Evolutionary conservation across 345 rosid species (phyloP).

Genomic region (Eucalyptus victrix): DNA sequence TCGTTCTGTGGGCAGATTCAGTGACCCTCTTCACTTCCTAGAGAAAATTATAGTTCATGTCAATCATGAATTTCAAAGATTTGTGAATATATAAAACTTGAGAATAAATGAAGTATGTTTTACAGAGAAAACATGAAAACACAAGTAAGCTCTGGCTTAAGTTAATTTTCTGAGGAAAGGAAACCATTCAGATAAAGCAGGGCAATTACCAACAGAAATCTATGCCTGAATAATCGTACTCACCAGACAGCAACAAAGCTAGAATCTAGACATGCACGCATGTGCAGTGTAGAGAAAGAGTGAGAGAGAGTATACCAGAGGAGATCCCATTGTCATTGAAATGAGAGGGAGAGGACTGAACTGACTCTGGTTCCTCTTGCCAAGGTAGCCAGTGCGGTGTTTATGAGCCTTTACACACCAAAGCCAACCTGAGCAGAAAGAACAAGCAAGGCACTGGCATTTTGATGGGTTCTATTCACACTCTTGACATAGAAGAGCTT

Average conservation of each 20-base stretch:
- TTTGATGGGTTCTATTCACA: conserved; percentile 44
- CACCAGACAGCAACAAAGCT: background rate
- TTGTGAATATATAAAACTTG: no score
- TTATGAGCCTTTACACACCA: conserved; percentile 80
- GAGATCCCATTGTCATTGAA: conserved; percentile 48
- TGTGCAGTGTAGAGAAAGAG: background rate
- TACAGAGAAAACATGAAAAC: no score
- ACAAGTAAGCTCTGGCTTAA: no score
- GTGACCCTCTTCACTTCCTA: no score
- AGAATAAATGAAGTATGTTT: no score
- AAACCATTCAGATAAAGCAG: no score
- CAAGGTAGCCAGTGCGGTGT: conserved; percentile 58
- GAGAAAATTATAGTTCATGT: no score
- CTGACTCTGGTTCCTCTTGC: conserved; percentile 36
- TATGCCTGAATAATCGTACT: background rate
- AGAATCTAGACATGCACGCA: background rate
- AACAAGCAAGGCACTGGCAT: conserved; percentile 79
- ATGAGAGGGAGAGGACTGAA: conserved; percentile 43
- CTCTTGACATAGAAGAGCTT: conserved; percentile 34
- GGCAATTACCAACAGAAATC: no score
- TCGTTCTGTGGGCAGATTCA: no score
- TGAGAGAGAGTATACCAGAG: background rate
- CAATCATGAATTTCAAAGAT: no score
- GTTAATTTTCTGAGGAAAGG: no score
- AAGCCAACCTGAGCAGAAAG: conserved; percentile 67